These are phyloP conservation scores for Penicillium sp. DNA, from an alignment of 2,329 filamentous ascomycete genomes.

Conservation along the genomic window DNA sequence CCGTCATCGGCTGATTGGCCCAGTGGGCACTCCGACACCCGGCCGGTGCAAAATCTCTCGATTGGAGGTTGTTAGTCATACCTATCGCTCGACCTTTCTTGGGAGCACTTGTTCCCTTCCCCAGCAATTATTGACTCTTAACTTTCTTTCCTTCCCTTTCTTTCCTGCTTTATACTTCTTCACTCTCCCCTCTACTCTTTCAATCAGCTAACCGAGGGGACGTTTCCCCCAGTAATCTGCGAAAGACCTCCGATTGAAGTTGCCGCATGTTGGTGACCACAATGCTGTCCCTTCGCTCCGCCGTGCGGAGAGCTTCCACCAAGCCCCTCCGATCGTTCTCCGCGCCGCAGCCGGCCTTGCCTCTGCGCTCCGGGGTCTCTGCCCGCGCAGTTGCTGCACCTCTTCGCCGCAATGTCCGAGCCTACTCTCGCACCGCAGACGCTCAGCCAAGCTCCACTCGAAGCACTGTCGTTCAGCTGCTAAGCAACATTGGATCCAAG, in stretches of 20 bases:
- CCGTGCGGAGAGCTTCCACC: slow-evolving; percentile 41
- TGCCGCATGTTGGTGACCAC: slow-evolving; percentile 39
- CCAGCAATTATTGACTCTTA: neutral
- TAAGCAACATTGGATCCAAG: slow-evolving; percentile 95
- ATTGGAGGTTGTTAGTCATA: slow-evolving; percentile 12
- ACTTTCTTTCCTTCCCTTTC: slow-evolving; percentile 1
- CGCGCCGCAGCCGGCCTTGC: slow-evolving; percentile 31
- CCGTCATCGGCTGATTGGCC: slow-evolving; percentile 9
- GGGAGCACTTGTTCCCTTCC: neutral
- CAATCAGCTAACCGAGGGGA: slow-evolving; percentile 9
- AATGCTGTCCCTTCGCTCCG: slow-evolving; percentile 41
- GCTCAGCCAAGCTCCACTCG: slow-evolving; percentile 57
- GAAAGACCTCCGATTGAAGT: slow-evolving; percentile 23
- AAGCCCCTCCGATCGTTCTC: slow-evolving; percentile 38
- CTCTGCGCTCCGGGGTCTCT: slow-evolving; percentile 23
- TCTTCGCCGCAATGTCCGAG: slow-evolving; percentile 31
- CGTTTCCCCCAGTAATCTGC: slow-evolving; percentile 13
- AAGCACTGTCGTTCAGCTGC: slow-evolving; percentile 77
- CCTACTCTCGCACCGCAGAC: slow-evolving; percentile 43
- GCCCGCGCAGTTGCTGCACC: slow-evolving; percentile 22
- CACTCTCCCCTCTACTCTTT: neutral
- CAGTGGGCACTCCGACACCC: slow-evolving; percentile 20
- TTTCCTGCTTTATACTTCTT: neutral
- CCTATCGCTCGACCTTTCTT: slow-evolving; percentile 1
- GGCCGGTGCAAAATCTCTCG: slow-evolving; percentile 22